Percentiles rank a stretch among this genome's conserved stretches.
These are phyloP conservation scores for Ramaria rubella DNA, from an alignment of 768 basidiomycete genomes.

Conservation along the genomic window DNA sequence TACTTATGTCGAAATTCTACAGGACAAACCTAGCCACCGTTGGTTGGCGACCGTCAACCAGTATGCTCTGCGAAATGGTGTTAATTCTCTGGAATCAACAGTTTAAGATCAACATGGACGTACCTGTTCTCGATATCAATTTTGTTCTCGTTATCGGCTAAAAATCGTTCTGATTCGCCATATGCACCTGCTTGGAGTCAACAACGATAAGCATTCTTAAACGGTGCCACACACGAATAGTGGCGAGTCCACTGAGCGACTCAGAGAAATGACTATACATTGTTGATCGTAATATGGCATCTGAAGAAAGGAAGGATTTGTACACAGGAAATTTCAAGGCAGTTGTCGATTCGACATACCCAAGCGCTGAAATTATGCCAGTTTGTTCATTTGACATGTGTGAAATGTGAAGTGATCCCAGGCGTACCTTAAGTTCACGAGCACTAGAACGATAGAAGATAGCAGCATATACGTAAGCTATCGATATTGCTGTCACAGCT, in stretches of 20 bases:
- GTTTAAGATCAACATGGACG: slow-evolving; percentile 5
- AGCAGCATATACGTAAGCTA: slow-evolving; percentile 65
- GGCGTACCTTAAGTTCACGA: slow-evolving; percentile 70
- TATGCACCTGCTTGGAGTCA: slow-evolving; percentile 43
- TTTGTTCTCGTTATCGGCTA: slow-evolving; percentile 61
- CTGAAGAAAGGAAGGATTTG: slow-evolving; percentile 32
- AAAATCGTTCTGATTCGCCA: slow-evolving; percentile 71
- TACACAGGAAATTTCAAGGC: background rate
- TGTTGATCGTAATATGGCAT: slow-evolving; percentile 79
- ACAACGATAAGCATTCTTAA: background rate
- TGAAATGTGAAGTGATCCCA: background rate
- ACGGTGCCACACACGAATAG: slow-evolving; percentile 45
- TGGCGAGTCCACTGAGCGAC: slow-evolving; percentile 77
- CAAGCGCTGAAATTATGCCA: slow-evolving; percentile 37
- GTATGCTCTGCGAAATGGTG: slow-evolving; percentile 52
- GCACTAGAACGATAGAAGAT: slow-evolving; percentile 82
- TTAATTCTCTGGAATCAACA: background rate
- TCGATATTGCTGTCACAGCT: slow-evolving; percentile 51
- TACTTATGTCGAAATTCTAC: no score
- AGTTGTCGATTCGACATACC: slow-evolving; percentile 29
- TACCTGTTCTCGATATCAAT: slow-evolving; percentile 81
- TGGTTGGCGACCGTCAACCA: slow-evolving; percentile 85
- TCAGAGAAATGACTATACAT: slow-evolving; percentile 93
- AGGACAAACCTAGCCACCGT: slow-evolving; percentile 35
- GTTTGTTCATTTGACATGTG: no score